Evolutionary conservation across 1,284 basidiomycete species (phyloP).

Genomic region (Albatrellus sp.): DNA sequence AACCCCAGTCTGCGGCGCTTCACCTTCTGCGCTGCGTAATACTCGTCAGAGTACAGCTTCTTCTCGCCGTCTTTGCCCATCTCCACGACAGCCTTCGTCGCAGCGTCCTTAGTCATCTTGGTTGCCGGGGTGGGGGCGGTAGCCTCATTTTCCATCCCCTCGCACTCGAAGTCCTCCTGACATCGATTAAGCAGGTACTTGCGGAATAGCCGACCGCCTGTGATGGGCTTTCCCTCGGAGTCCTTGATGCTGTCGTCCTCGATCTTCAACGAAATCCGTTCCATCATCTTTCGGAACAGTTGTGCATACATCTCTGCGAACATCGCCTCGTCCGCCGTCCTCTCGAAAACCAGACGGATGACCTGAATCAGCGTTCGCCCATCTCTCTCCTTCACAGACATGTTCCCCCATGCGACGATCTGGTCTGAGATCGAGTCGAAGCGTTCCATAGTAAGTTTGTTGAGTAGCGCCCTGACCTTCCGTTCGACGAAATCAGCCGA

Average conservation of each 20-base stretch:
- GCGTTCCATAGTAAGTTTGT: slow-evolving; percentile 93
- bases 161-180: too few species aligned
- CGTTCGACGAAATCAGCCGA: slow-evolving; percentile 22
- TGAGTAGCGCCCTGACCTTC: slow-evolving; percentile 86
- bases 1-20: slow-evolving; percentile 93
- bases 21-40: too few species aligned
- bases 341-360: slow-evolving; percentile 91
- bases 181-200: slow-evolving; percentile 59
- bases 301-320: slow-evolving; percentile 97
- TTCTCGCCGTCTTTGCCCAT: slow-evolving; percentile 37
- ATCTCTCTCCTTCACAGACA: slow-evolving; percentile 82
- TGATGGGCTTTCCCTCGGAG: slow-evolving; percentile 68
- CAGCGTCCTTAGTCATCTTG: slow-evolving; percentile 35
- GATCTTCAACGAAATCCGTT: slow-evolving; percentile 73
- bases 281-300: slow-evolving; percentile 87
- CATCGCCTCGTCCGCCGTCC: slow-evolving; percentile 87
- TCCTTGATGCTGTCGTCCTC: slow-evolving; percentile 72
- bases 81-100: slow-evolving; percentile 48
- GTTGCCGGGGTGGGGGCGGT: slow-evolving; percentile 16
- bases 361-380: too few species aligned
- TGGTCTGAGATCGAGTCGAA: too few species aligned
- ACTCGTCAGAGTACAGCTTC: slow-evolving; percentile 84
- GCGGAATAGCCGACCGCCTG: slow-evolving; percentile 59
- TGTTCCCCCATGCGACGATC: slow-evolving; percentile 90
- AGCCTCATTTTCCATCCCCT: slow-evolving; percentile 24